Percentiles rank a stretch among this genome's conserved stretches.
Evolutionary conservation across 208 protist species (phyloP).

Genomic region (Acanthamoeba castellanii): DNA sequence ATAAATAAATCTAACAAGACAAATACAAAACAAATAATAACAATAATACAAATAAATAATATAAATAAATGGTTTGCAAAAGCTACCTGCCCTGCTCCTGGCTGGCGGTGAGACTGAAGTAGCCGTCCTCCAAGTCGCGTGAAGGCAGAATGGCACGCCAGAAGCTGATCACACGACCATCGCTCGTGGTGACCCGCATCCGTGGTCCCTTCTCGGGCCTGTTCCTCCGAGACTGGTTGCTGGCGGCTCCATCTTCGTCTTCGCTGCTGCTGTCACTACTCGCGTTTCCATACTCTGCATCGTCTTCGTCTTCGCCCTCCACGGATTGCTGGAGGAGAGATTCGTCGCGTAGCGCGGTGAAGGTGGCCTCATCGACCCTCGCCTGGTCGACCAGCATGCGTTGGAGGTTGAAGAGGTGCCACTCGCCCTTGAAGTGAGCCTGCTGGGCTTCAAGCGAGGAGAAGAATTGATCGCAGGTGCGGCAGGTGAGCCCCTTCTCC

Average conservation of each 20-base stretch:
- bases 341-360: not conserved
- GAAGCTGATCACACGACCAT: conserved; percentile 40
- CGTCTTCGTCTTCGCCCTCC: conserved; percentile 31
- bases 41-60: conserved; percentile 2
- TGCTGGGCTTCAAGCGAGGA: conserved; percentile 4
- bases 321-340: not conserved
- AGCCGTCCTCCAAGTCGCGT: not conserved
- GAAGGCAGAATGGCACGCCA: conserved; percentile 47
- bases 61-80: not conserved
- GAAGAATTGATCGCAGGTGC: conserved; percentile 20
- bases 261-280: not conserved
- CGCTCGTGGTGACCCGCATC: not conserved
- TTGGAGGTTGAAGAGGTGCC: conserved; percentile 65
- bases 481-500: conserved; percentile 55
- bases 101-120: conserved; percentile 3
- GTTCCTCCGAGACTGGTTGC: not conserved
- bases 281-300: not conserved
- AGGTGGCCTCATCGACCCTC: conserved; percentile 4
- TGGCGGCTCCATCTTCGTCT: not conserved
- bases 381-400: not conserved
- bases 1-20: not conserved
- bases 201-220: not conserved
- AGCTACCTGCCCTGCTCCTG: conserved; percentile 17
- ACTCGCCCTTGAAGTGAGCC: conserved; percentile 53
- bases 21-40: not conserved